Evolutionary conservation across 805 yeast species (phyloP).

Genomic region (Candida oleophila): DNA sequence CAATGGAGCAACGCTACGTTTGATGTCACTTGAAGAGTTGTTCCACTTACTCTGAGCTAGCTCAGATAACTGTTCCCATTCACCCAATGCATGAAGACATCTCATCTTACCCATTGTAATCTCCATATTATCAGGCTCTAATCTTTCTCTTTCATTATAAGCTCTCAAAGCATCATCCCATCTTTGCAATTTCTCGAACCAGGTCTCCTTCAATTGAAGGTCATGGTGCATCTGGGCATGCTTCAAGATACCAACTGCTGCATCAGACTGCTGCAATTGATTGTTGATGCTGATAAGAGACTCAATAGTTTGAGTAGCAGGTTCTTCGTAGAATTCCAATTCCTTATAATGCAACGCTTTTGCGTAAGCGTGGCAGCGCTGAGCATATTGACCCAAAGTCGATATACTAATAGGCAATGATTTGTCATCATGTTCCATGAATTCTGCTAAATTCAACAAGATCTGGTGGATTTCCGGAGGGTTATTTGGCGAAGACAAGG

Average conservation of each 20-base stretch:
- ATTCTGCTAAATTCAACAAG: constrained; percentile 85
- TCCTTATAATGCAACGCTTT: constrained; percentile 96
- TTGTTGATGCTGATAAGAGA: constrained; percentile 89
- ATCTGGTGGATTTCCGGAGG: constrained; percentile 96
- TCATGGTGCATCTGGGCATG: constrained; percentile 92
- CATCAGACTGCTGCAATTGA: constrained; percentile 93
- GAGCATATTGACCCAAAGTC: constrained; percentile 88
- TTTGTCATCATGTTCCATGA: constrained; percentile 96
- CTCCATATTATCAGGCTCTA: constrained; percentile 71
- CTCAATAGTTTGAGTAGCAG: constrained; percentile 88
- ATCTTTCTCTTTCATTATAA: constrained; percentile 72
- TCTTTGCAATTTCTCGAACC: constrained; percentile 95
- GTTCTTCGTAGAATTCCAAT: constrained; percentile 89
- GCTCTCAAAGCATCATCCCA: constrained; percentile 98
- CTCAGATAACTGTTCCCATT: constrained; percentile 90
- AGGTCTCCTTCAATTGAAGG: constrained; percentile 88
- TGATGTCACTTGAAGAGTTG: constrained; percentile 65
- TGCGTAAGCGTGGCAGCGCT: constrained; percentile 95
- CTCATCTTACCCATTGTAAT: constrained; percentile 97
- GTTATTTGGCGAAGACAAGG: constrained; percentile 83
- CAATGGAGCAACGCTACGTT: constrained; percentile 86
- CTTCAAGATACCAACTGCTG: constrained; percentile 94
- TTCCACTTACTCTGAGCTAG: constrained; percentile 87
- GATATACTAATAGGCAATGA: constrained; percentile 90
- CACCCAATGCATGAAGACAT: constrained; percentile 97